Percentiles rank a stretch among this genome's conserved stretches.
These are phyloP conservation scores for Ceratopteris richardii DNA, from an alignment of 75 land plant genomes.

Conservation along the genomic window DNA sequence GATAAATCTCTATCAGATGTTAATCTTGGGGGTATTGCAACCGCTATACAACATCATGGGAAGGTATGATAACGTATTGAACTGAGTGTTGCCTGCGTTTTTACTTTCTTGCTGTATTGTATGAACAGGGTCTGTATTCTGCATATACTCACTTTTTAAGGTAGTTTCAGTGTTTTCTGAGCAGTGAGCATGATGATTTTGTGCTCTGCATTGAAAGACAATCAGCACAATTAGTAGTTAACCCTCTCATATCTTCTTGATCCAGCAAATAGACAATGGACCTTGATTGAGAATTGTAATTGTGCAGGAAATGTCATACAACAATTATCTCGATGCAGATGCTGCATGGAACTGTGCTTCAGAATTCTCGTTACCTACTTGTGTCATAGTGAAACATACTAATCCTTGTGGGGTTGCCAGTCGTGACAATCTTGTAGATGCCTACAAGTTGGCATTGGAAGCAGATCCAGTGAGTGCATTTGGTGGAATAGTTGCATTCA, in stretches of 20 bases:
- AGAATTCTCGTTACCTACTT: constrained; percentile 75
- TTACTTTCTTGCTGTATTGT: not conserved
- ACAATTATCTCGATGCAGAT: constrained; percentile 97
- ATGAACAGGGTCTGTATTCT: not conserved
- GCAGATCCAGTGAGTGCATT: constrained; percentile 99
- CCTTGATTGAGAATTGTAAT: too few relatives aligned
- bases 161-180: too few relatives aligned
- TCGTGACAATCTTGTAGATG: constrained; percentile 73
- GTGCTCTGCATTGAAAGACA: too few relatives aligned
- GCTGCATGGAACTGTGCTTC: constrained; percentile 99
- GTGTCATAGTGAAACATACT: constrained; percentile 97
- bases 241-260: too few relatives aligned
- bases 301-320: constrained; percentile 99
- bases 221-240: too few relatives aligned
- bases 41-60: constrained; percentile 94
- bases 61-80: constrained; percentile 71
- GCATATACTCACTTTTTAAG: not conserved
- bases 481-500: constrained; percentile 99
- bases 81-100: not conserved
- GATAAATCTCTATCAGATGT: constrained; percentile 70
- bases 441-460: constrained; percentile 81
- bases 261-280: too few relatives aligned
- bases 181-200: not conserved
- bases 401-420: constrained; percentile 99
- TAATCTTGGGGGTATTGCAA: constrained; percentile 91